Conservation (phyloP, 2,329 filamentous ascomycete genomes). For the Beauveria sp. region DNA sequence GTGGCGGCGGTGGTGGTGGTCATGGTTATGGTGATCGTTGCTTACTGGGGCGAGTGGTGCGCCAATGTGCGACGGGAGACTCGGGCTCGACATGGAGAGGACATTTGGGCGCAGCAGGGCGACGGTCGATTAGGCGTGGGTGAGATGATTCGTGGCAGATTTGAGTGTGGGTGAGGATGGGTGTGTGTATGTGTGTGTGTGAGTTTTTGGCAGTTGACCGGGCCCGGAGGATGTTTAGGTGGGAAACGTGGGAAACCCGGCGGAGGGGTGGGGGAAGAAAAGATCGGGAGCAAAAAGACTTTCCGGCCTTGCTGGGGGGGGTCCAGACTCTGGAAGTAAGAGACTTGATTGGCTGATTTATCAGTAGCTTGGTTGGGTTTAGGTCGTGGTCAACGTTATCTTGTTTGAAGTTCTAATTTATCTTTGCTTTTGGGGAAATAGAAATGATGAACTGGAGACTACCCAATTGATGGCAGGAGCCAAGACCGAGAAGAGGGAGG, state of each 20-base stretch:
- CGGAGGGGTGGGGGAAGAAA: slow-evolving; percentile 5
- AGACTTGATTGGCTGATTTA: neutral
- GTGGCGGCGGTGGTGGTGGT: slow-evolving; percentile 1
- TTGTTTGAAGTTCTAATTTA: neutral
- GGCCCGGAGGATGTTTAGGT: neutral
- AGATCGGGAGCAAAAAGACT: neutral
- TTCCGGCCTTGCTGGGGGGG: neutral
- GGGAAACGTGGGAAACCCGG: slow-evolving; percentile 5
- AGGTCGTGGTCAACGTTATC: neutral
- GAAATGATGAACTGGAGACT: neutral
- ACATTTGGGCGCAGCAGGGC: slow-evolving; percentile 38
- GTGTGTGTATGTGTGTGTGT: neutral
- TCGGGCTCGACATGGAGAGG: slow-evolving; percentile 50
- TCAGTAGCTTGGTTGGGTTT: neutral
- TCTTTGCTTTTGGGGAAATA: neutral
- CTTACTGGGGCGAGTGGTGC: slow-evolving; percentile 40
- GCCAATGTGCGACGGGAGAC: slow-evolving; percentile 46
- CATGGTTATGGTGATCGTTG: slow-evolving; percentile 17
- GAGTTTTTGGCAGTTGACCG: neutral
- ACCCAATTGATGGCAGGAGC: neutral
- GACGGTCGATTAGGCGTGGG: slow-evolving; percentile 18
- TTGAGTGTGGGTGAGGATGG: neutral
- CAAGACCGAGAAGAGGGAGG: too few relatives aligned
- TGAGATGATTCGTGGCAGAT: slow-evolving; percentile 17
- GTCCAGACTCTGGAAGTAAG: neutral